Percentiles rank a stretch among this genome's conserved stretches.
phyloP scores from a whole-genome alignment of 495 filamentous ascomycete species.

The Trichoderma reesei region DNA sequence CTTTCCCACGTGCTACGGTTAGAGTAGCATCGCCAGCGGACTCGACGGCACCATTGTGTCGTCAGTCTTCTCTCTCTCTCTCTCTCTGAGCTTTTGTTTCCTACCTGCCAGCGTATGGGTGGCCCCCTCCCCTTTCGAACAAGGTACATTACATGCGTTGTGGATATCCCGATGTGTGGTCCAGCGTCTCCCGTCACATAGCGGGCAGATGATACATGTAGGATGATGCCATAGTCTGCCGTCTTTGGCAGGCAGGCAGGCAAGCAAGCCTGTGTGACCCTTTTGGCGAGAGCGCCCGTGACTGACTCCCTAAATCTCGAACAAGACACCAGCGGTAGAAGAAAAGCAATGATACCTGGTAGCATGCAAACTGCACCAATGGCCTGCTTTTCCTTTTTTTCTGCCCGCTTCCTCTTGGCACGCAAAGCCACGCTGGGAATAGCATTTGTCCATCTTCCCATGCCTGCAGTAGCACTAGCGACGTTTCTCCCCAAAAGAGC shows the following conservation, averaged over 20 bases:
- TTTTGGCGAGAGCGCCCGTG: too few species aligned
- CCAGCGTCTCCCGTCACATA: too few species aligned
- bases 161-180: background rate
- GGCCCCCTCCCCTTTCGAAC: background rate
- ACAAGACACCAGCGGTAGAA: too few species aligned
- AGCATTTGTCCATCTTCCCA: background rate
- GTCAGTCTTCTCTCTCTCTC: too few species aligned
- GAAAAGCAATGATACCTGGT: background rate
- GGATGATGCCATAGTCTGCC: too few species aligned
- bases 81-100: too few species aligned
- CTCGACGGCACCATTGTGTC: background rate
- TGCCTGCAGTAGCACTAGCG: background rate
- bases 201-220: too few species aligned
- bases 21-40: background rate
- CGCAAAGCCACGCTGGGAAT: slow-evolving; percentile 4
- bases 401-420: too few species aligned
- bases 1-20: background rate
- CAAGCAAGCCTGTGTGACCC: too few species aligned
- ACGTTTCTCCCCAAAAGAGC: too few species aligned
- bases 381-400: background rate
- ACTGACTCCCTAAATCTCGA: too few species aligned
- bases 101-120: background rate
- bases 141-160: slow-evolving; percentile 4
- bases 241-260: too few species aligned
- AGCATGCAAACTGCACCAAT: background rate